These are phyloP conservation scores for Leccinum solheimii DNA, from an alignment of 1,284 basidiomycete genomes.

Conservation along the genomic window DNA sequence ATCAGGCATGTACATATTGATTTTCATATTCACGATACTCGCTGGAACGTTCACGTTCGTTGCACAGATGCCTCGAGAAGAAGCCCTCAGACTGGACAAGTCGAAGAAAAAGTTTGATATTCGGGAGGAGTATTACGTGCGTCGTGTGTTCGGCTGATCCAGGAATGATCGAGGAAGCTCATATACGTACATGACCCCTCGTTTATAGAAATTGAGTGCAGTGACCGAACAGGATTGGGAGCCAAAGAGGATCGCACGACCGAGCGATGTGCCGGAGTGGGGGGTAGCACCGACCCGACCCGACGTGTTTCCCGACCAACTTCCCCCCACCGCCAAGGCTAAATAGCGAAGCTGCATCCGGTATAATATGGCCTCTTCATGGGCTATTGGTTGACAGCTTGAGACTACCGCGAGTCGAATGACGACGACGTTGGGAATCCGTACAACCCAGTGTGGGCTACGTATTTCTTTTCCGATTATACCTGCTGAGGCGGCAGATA, in stretches of 20 bases:
- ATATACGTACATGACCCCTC: slow-evolving; percentile 1
- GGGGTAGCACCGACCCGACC: slow-evolving; percentile 65
- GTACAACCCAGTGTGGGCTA: background rate
- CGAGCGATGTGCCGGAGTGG: slow-evolving; percentile 86
- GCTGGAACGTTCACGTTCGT: background rate
- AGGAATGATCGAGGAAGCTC: background rate
- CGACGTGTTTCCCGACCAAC: slow-evolving; percentile 29
- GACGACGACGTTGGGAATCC: background rate
- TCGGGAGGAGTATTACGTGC: slow-evolving; percentile 92
- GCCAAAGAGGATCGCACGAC: slow-evolving; percentile 80
- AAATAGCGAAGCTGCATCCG: slow-evolving; percentile 1
- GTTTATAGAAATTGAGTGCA: slow-evolving; percentile 63
- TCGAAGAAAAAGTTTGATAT: slow-evolving; percentile 89
- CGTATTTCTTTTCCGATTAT: background rate
- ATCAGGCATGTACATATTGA: slow-evolving; percentile 49
- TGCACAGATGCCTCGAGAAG: slow-evolving; percentile 74
- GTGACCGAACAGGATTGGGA: slow-evolving; percentile 78
- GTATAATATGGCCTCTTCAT: background rate
- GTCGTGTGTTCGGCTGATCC: slow-evolving; percentile 35
- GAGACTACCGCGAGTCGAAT: background rate
- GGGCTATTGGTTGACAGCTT: background rate
- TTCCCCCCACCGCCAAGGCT: slow-evolving; percentile 10
- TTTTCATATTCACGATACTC: background rate
- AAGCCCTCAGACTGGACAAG: slow-evolving; percentile 79
- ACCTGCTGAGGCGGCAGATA: background rate